Evolutionary conservation across 768 basidiomycete genomes (phyloP).

Genomic region (Strobilomyces echinocephalus): DNA sequence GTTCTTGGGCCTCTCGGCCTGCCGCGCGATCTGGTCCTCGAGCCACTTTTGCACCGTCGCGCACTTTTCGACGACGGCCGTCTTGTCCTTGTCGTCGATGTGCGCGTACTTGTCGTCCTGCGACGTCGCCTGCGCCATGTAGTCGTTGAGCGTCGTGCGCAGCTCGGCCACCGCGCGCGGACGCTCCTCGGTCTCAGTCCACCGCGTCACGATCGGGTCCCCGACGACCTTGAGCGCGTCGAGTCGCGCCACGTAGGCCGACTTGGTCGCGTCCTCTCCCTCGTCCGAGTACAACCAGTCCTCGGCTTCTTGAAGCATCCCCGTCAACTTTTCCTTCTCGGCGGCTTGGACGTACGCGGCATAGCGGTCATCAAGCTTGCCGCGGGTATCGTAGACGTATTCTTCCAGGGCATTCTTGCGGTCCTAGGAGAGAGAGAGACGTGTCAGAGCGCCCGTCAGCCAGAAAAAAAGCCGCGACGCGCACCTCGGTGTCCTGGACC

Average conservation of each 20-base stretch:
- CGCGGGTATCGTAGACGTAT: conserved; percentile 93
- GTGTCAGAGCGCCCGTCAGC: conserved; percentile 3
- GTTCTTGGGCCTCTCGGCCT: conserved; percentile 86
- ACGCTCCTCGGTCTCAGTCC: conserved; percentile 79
- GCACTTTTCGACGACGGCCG: conserved; percentile 81
- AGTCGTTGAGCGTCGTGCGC: conserved; percentile 85
- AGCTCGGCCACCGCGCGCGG: conserved; percentile 66
- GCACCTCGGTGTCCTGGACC: conserved; percentile 93
- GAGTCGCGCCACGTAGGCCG: conserved; percentile 83
- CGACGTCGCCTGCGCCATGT: conserved; percentile 78
- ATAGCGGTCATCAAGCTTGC: conserved; percentile 88
- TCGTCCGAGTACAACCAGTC: conserved; percentile 98
- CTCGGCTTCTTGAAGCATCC: conserved; percentile 71
- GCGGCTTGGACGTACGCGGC: conserved; percentile 63
- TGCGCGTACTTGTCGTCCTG: conserved; percentile 83
- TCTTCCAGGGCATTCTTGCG: conserved; percentile 98
- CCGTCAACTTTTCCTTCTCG: conserved; percentile 77
- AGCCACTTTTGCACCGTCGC: conserved; percentile 94
- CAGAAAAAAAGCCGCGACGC: conserved; percentile 20
- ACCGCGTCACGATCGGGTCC: conserved; percentile 81
- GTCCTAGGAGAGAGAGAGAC: conserved; percentile 48
- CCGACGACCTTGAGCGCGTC: conserved; percentile 81
- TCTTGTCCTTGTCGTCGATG: conserved; percentile 85
- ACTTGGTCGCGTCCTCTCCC: conserved; percentile 92
- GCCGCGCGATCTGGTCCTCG: conserved; percentile 83